Evolutionary conservation across 169 alveolate genomes (phyloP).

Genomic region (Plasmodium gaboni): DNA sequence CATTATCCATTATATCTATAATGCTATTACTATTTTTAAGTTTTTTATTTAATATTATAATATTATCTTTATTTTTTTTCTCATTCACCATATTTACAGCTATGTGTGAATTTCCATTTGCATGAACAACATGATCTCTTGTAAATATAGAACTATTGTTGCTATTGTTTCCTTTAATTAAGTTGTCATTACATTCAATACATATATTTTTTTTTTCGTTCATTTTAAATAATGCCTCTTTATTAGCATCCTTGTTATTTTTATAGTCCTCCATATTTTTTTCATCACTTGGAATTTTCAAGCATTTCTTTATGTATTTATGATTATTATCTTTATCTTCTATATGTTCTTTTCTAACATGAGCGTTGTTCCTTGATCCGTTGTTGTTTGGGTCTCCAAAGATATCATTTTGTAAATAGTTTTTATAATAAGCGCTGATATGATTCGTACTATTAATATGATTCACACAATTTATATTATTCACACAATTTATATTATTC

Average conservation of each 20-base stretch:
- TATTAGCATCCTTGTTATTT: neutral
- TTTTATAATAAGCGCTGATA: too few species aligned
- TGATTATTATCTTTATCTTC: too few species aligned
- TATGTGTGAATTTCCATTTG: too few species aligned
- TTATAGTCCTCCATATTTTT: neutral
- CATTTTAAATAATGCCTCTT: neutral
- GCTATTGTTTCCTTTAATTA: slow-evolving; percentile 8
- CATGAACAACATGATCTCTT: neutral
- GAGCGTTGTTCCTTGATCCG: too few species aligned
- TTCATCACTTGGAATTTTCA: too few species aligned
- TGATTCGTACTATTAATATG: too few species aligned
- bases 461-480: too few species aligned
- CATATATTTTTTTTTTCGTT: neutral
- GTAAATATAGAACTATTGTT: neutral
- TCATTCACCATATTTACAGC: neutral
- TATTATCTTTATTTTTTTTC: neutral
- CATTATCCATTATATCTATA: slow-evolving; percentile 1
- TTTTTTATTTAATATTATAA: neutral
- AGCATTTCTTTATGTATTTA: too few species aligned
- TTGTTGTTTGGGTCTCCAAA: too few species aligned
- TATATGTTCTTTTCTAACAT: too few species aligned
- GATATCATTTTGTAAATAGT: too few species aligned
- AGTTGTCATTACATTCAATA: neutral
- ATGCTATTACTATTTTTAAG: neutral
- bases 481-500: too few species aligned